These are phyloP conservation scores for Pseudogymnoascus sp. DNA, from an alignment of 2,329 filamentous ascomycete genomes.

Conservation along the genomic window DNA sequence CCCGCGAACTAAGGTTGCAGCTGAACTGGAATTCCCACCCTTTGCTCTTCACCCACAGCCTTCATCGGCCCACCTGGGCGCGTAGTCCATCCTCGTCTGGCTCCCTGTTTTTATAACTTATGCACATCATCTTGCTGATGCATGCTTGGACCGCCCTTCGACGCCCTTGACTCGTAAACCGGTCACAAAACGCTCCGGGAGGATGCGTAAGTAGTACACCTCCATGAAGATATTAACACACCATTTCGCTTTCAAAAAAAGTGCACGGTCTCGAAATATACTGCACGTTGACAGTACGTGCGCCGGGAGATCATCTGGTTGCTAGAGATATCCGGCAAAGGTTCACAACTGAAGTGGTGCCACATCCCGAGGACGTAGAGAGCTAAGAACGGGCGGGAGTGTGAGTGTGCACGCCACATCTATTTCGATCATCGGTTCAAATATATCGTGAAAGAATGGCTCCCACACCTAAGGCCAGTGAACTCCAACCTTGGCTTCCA, in stretches of 20 bases:
- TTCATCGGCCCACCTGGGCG: slow-evolving; percentile 7
- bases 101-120: slow-evolving; percentile 1
- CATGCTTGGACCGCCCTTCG: neutral
- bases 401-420: slow-evolving; percentile 6
- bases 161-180: neutral
- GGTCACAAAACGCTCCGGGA: neutral
- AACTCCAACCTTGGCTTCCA: neutral
- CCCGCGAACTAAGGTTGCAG: slow-evolving; percentile 12
- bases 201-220: neutral
- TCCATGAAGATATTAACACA: slow-evolving; percentile 7
- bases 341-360: neutral
- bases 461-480: neutral
- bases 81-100: neutral
- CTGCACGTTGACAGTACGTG: neutral
- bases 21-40: neutral
- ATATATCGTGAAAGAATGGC: neutral
- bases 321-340: slow-evolving; percentile 1
- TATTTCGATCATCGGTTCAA: slow-evolving; percentile 6
- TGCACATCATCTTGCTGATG: slow-evolving; percentile 8
- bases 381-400: slow-evolving; percentile 1
- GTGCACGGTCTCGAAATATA: slow-evolving; percentile 3
- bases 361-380: neutral
- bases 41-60: neutral
- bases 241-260: neutral
- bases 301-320: slow-evolving; percentile 10